A percentile compares a stretch with the other conserved stretches of the same genome.
Conservation (phyloP, 768 basidiomycete species). For the Boletus pseudo-olivaceus region DNA sequence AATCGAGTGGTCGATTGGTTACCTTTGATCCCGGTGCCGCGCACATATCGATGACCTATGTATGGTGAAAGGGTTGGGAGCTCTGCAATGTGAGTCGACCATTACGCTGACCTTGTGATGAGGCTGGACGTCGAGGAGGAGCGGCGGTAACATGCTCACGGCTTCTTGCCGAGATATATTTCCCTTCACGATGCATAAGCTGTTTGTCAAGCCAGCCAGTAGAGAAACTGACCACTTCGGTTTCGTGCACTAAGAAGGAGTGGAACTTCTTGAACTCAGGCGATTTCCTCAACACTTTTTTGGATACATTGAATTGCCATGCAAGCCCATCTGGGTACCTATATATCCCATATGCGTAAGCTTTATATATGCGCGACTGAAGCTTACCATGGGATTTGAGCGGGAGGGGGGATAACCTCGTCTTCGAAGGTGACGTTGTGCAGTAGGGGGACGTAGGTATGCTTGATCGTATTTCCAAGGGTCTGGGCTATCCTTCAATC, state of each 20-base stretch:
- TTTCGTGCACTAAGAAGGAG: conserved; percentile 94
- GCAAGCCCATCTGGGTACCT: conserved; percentile 96
- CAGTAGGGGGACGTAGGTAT: conserved; percentile 74
- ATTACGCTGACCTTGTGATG: conserved; percentile 66
- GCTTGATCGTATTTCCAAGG: conserved; percentile 75
- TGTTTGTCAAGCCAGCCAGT: background rate
- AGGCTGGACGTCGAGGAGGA: conserved; percentile 91
- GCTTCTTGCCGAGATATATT: conserved; percentile 96
- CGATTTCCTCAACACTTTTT: conserved; percentile 80
- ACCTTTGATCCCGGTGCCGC: conserved; percentile 98
- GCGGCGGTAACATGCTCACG: conserved; percentile 98
- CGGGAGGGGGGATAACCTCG: conserved; percentile 70
- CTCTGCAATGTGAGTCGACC: background rate
- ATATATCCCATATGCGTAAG: background rate
- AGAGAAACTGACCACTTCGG: conserved; percentile 76
- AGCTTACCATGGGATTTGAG: conserved; percentile 78
- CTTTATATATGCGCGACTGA: background rate
- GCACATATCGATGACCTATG: conserved; percentile 91
- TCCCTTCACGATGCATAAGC: conserved; percentile 50
- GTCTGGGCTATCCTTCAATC: conserved; percentile 56
- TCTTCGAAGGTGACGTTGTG: conserved; percentile 74
- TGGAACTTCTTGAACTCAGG: conserved; percentile 94
- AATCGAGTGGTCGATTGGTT: background rate
- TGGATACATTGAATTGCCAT: conserved; percentile 94
- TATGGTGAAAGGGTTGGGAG: background rate